Base-by-base conservation (phyloP, 345 rosid species). In the Eutrema heterophyllum region DNA sequence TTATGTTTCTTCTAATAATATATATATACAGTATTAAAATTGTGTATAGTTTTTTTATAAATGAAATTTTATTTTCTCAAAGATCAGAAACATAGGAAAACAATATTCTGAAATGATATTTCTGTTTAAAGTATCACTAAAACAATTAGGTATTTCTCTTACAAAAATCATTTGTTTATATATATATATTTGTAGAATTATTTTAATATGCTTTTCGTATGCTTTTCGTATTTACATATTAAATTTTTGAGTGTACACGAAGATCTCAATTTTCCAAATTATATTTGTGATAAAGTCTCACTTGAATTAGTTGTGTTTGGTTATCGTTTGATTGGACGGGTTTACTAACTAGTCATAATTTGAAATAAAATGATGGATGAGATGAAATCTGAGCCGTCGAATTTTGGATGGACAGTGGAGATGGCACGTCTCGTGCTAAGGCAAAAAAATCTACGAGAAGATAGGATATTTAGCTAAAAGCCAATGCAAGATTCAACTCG, bases 361-460 rank as follows among this genome's bases (percentile, higher is more conserved):
- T 38, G 59, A 57, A 73, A 49, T 7, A 15, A 46, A 39, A 11
- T 30, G 46, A 39, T 39, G 39, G 4, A 26, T 24, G 41, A 71
- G 74, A 72, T 62, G 72, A 54, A 66, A 74, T 78, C 84, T 58
- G 24, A 71, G 43, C 81, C 81, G 79, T 74, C 7, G 7, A 74
- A 55, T 50, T 51, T 70, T 48, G 64, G 46, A 60, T 53, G 84
- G 79, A 16, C 64, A 46, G 62, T 46, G 71, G 43, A 54, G 77
- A 58, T 64, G 81, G 79, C 79, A 70, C 80, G 80, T 77, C 62
- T 64, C 65, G 50, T 68, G 54, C 24, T 44, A 41, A 59, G 39
- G 68, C 68, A 24, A 48, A 55, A 65, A 65, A 71, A 61, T 73
- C 77, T 65, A 10, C 38, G 58, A 36, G 33, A 75, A 33, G 71